A percentile compares a stretch with the other conserved stretches of the same genome.
phyloP scores from a whole-genome alignment of 1,139 yeast species.

The Magnusiomyces suaveolens region DNA sequence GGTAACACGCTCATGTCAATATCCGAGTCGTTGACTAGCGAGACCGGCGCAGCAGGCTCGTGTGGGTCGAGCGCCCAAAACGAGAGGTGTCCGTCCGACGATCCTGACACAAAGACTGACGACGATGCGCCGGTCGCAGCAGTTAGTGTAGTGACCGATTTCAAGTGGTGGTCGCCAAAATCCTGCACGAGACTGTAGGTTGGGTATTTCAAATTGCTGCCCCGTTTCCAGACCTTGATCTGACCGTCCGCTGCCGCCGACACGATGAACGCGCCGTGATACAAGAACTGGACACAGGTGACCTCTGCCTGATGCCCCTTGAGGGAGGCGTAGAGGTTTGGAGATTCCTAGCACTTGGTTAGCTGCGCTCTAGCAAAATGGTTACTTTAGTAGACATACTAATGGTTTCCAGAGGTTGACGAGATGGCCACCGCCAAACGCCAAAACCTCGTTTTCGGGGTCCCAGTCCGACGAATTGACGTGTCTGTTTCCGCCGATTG shows the following conservation, averaged over 20 bases:
- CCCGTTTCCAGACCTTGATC: conserved; percentile 50
- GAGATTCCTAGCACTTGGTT: conserved; percentile 29
- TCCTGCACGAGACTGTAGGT: conserved; percentile 28
- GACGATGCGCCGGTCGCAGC: conserved; percentile 23
- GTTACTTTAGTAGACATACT: too few species aligned
- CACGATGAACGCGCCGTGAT: conserved; percentile 37
- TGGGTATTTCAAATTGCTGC: conserved; percentile 11
- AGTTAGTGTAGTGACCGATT: conserved; percentile 41
- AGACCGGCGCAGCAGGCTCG: conserved; percentile 60
- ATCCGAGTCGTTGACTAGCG: conserved; percentile 28
- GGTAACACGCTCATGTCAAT: conserved; percentile 49
- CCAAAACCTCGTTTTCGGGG: conserved; percentile 38
- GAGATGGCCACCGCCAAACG: conserved; percentile 68
- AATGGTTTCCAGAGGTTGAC: conserved; percentile 69
- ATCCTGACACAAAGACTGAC: conserved; percentile 16
- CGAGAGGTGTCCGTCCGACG: conserved; percentile 18
- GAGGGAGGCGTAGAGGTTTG: conserved; percentile 21
- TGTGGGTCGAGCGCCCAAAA: conserved; percentile 31
- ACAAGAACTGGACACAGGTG: conserved; percentile 28
- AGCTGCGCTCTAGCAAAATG: too few species aligned
- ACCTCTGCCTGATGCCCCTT: conserved; percentile 29
- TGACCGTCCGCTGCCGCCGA: conserved; percentile 58
- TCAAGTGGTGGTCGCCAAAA: conserved; percentile 31
- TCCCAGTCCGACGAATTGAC: conserved; percentile 56
- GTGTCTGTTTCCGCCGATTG: conserved; percentile 74